phyloP scores from a whole-genome alignment of 371 early-diverging fungal genomes.

The Apophysomyces sp. region DNA sequence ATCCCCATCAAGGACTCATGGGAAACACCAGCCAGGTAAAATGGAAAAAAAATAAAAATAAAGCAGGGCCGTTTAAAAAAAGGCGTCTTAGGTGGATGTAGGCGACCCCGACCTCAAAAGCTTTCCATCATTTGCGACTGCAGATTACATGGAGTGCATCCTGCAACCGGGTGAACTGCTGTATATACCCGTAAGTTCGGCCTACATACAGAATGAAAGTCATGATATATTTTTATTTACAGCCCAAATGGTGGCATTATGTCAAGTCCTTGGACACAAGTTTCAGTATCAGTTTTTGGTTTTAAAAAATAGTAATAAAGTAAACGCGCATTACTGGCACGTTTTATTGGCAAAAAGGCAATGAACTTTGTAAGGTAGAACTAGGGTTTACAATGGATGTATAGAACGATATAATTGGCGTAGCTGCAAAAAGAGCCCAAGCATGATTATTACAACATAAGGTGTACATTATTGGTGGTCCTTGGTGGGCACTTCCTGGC shows the following conservation, averaged over 20 bases:
- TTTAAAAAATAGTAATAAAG: constrained; percentile 26
- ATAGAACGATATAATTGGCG: neutral
- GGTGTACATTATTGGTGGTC: neutral
- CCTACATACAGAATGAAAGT: neutral
- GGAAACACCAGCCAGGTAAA: constrained; percentile 78
- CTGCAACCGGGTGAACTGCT: constrained; percentile 82
- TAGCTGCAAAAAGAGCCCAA: neutral
- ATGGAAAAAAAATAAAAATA: neutral
- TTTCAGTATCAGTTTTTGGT: constrained; percentile 91
- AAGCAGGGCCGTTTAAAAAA: neutral
- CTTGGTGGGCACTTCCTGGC: constrained; percentile 5
- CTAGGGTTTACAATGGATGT: neutral
- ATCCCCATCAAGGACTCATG: constrained; percentile 62
- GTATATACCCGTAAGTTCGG: constrained; percentile 81
- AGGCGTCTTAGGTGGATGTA: constrained; percentile 54
- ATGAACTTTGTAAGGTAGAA: neutral
- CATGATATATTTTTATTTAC: constrained; percentile 3
- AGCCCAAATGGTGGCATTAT: constrained; percentile 91
- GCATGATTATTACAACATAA: neutral
- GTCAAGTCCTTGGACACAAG: constrained; percentile 77
- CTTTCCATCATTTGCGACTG: constrained; percentile 57
- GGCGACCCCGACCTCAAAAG: constrained; percentile 55
- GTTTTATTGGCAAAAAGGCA: neutral
- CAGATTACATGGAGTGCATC: constrained; percentile 67
- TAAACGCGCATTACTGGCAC: neutral